Evolutionary conservation across 345 rosid genomes (phyloP).

Genomic region (Conringia planisiliqua): DNA sequence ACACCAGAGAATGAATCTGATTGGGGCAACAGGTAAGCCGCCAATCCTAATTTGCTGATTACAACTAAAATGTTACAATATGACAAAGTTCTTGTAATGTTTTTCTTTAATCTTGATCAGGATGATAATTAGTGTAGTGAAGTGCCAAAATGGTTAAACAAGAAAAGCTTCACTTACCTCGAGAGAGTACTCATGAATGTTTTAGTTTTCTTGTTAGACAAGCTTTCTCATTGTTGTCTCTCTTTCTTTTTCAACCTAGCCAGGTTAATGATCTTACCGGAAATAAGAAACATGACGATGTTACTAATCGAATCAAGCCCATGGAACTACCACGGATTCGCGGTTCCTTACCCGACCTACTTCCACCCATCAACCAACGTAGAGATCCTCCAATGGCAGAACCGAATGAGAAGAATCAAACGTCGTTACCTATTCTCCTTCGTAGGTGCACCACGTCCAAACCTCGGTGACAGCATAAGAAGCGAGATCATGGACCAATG

Average conservation of each 20-base stretch:
- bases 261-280: conserved; percentile 60
- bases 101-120: neutral
- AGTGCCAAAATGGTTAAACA: neutral
- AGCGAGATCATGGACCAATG: conserved; percentile 62
- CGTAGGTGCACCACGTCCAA: conserved; percentile 61
- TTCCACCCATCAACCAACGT: conserved; percentile 66
- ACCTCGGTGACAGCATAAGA: conserved; percentile 48
- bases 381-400: conserved; percentile 62
- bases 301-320: conserved; percentile 78
- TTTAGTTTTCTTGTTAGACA: neutral
- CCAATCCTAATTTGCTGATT: neutral
- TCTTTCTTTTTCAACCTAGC: neutral
- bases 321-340: conserved; percentile 66
- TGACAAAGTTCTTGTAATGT: neutral
- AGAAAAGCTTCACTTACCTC: neutral
- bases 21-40: conserved; percentile 60
- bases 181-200: neutral
- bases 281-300: conserved; percentile 66
- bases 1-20: conserved; percentile 40
- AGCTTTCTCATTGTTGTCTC: conserved; percentile 15
- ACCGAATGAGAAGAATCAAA: conserved; percentile 42
- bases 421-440: conserved; percentile 59
- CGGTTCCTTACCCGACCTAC: conserved; percentile 74
- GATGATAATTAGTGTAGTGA: neutral
- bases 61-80: neutral